These are phyloP conservation scores for Geotrichum citri-aurantii DNA, from an alignment of 1,139 yeast species.

Conservation along the genomic window DNA sequence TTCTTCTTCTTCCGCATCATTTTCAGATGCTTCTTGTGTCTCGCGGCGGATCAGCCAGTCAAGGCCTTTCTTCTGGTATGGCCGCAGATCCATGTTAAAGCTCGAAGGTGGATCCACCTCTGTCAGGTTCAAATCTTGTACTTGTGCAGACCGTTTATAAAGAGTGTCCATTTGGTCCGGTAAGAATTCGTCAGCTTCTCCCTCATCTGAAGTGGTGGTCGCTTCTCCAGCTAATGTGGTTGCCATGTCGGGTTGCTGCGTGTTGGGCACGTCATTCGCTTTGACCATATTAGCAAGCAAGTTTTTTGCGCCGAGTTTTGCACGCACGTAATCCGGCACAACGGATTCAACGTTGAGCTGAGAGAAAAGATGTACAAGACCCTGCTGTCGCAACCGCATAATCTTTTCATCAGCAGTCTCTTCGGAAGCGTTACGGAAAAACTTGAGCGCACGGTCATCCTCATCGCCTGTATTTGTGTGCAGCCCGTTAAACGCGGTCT, in stretches of 20 bases:
- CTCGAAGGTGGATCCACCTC: conserved; percentile 59
- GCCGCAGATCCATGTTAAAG: conserved; percentile 53
- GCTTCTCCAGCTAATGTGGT: conserved; percentile 19
- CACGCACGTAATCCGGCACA: conserved; percentile 24
- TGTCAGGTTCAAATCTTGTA: conserved; percentile 44
- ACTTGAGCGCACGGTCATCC: conserved; percentile 5
- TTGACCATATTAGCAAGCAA: conserved; percentile 20
- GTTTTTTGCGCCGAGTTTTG: conserved; percentile 23
- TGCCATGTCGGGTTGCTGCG: conserved; percentile 25
- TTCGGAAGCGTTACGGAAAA: conserved; percentile 29
- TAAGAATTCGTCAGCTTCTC: conserved; percentile 44
- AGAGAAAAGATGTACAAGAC: conserved; percentile 53
- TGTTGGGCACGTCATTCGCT: conserved; percentile 30
- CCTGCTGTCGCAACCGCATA: conserved; percentile 51
- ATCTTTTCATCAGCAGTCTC: conserved; percentile 55
- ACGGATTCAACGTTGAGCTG: conserved; percentile 38
- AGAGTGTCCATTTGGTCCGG: conserved; percentile 72
- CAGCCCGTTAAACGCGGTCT: conserved; percentile 44
- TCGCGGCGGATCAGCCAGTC: conserved; percentile 67
- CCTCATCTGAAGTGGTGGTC: conserved; percentile 23
- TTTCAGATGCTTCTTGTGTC: conserved; percentile 52
- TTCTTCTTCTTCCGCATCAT: conserved; percentile 25
- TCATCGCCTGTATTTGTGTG: conserved; percentile 16
- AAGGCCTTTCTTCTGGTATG: conserved; percentile 74
- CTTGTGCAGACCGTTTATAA: conserved; percentile 54